These are phyloP conservation scores for Blakeslea trispora DNA, from an alignment of 371 early-diverging fungal genomes.

Conservation along the genomic window DNA sequence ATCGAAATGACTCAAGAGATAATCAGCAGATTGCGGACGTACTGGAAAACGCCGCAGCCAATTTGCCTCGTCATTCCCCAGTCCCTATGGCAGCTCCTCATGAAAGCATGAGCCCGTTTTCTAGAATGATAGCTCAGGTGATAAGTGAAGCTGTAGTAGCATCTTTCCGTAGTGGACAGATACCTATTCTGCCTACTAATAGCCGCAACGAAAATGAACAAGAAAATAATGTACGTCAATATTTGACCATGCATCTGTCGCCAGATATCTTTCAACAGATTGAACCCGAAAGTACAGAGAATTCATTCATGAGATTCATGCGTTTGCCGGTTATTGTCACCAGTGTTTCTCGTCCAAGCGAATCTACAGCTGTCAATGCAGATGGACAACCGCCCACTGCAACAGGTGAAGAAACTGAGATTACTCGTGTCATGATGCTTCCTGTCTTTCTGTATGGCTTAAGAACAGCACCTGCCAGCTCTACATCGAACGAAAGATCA, in stretches of 20 bases:
- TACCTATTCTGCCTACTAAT: not conserved
- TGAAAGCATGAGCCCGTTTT: slow-evolving; percentile 13
- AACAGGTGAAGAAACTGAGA: slow-evolving; percentile 3
- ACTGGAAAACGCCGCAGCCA: not conserved
- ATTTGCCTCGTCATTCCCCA: not conserved
- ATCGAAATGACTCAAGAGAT: no score
- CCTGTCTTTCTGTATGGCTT: slow-evolving; percentile 26
- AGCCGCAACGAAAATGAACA: not conserved
- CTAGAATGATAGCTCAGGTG: slow-evolving; percentile 26
- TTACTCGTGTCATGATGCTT: slow-evolving; percentile 18
- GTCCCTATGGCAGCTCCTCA: not conserved
- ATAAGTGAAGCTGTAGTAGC: slow-evolving; percentile 25
- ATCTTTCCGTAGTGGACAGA: slow-evolving; percentile 23
- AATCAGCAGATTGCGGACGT: no score
- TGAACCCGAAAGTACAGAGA: slow-evolving; percentile 22
- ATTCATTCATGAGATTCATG: slow-evolving; percentile 26
- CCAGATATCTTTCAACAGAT: slow-evolving; percentile 26
- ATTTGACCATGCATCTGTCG: slow-evolving; percentile 27
- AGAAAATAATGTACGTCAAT: slow-evolving; percentile 5
- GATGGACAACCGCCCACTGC: slow-evolving; percentile 14
- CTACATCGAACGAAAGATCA: not conserved
- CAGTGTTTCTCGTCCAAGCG: slow-evolving; percentile 8
- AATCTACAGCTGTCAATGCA: slow-evolving; percentile 14
- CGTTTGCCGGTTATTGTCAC: slow-evolving; percentile 20
- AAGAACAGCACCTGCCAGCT: not conserved